Conservation (phyloP, 352 stramenopile genomes). For the Phytophthora brassicae region DNA sequence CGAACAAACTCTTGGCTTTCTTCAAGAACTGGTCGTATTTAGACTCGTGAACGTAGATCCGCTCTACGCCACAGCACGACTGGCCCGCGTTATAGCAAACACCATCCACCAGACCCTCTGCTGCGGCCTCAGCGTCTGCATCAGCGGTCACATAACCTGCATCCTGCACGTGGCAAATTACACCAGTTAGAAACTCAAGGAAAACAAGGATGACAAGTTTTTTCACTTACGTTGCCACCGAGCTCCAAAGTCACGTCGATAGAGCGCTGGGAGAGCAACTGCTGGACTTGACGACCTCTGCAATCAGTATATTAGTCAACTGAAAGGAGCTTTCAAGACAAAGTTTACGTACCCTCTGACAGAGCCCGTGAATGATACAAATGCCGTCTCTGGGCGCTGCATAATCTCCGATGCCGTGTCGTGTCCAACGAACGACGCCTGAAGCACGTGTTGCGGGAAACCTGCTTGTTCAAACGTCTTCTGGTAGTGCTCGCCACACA, state of each 20-base stretch:
- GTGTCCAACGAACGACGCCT: slow-evolving; percentile 70
- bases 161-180: slow-evolving; percentile 41
- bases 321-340: not conserved
- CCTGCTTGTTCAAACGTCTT: slow-evolving; percentile 67
- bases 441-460: slow-evolving; percentile 66
- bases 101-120: slow-evolving; percentile 73
- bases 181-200: slow-evolving; percentile 2
- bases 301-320: slow-evolving; percentile 3
- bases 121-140: slow-evolving; percentile 64
- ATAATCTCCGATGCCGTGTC: slow-evolving; percentile 70
- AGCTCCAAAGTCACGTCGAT: slow-evolving; percentile 85
- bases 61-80: slow-evolving; percentile 82
- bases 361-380: slow-evolving; percentile 86
- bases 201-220: not conserved
- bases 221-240: slow-evolving; percentile 63
- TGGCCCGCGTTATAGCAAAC: slow-evolving; percentile 86
- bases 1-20: slow-evolving; percentile 61
- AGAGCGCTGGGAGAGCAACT: slow-evolving; percentile 57
- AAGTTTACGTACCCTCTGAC: slow-evolving; percentile 51
- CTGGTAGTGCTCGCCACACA: slow-evolving; percentile 77
- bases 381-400: slow-evolving; percentile 62
- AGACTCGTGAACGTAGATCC: slow-evolving; percentile 82
- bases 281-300: slow-evolving; percentile 70
- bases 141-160: slow-evolving; percentile 73
- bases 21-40: slow-evolving; percentile 83